Percentiles rank a stretch among this genome's conserved stretches.
Conservation (phyloP, 192 early-diverging fungal species). For the Mortierella hygrophila region DNA sequence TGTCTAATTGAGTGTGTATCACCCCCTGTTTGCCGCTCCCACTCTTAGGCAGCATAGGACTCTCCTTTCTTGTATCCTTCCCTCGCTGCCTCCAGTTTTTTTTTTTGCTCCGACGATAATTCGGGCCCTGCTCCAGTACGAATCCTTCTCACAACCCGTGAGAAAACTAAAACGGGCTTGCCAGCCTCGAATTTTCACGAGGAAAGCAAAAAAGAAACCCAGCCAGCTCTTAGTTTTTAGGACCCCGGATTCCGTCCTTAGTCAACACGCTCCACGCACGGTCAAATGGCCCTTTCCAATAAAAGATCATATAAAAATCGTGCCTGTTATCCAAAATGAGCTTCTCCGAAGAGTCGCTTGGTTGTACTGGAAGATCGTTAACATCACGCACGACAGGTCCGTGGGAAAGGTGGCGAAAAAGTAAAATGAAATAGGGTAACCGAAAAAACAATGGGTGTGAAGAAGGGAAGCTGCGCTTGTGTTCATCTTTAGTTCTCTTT, state of each 20-base stretch:
- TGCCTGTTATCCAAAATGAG: not conserved
- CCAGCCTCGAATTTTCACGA: not conserved
- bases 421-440: slow-evolving; percentile 3
- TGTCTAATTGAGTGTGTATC: not conserved
- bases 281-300: not conserved
- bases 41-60: not conserved
- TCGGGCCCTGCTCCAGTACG: not conserved
- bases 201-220: not conserved
- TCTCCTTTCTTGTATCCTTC: not conserved
- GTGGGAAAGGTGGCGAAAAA: not conserved
- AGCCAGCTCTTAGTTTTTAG: not conserved
- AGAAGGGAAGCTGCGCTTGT: not conserved
- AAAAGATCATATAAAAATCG: not conserved
- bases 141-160: not conserved
- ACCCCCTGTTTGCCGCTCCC: not conserved
- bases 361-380: not conserved
- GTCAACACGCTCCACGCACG: not conserved
- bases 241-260: not conserved
- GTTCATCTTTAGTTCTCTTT: not conserved
- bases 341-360: not conserved
- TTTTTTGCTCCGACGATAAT: not conserved
- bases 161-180: not conserved
- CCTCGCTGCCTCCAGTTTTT: not conserved
- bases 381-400: not conserved
- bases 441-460: not conserved